These are phyloP conservation scores for Opeltia flavorubescens DNA, from an alignment of 495 filamentous ascomycete genomes.

Conservation along the genomic window DNA sequence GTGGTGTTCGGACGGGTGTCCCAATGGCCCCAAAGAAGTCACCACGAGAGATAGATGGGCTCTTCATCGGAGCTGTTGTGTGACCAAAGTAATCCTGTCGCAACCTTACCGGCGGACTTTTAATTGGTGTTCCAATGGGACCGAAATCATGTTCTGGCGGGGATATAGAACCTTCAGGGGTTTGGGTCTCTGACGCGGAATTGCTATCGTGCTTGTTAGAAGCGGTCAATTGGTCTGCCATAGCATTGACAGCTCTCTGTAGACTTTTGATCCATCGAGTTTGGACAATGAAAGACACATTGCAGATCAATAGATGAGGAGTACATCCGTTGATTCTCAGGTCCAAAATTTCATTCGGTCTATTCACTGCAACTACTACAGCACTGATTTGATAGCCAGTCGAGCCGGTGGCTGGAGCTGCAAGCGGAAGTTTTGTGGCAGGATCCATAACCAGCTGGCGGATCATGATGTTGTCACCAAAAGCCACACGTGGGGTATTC, in stretches of 20 bases:
- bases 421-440: not conserved
- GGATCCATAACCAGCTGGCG: constrained; percentile 10
- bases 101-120: not conserved
- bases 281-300: constrained; percentile 8
- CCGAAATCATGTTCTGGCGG: not conserved
- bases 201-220: not conserved
- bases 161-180: not conserved
- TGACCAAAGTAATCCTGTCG: not conserved
- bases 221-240: not conserved
- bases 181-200: not conserved
- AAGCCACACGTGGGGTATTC: constrained; percentile 4
- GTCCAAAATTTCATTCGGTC: not conserved
- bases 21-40: not conserved
- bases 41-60: not conserved
- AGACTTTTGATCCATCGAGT: constrained; percentile 2
- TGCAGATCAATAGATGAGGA: not conserved
- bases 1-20: not conserved
- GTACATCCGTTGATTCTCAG: constrained; percentile 4
- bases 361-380: constrained; percentile 6
- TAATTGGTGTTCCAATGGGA: constrained; percentile 1
- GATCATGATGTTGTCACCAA: constrained; percentile 8
- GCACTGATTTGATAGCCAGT: constrained; percentile 9
- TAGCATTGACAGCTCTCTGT: constrained; percentile 6
- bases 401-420: constrained; percentile 5
- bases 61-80: not conserved